Evolutionary conservation across 2,329 filamentous ascomycete species (phyloP).

Genomic region (Fusarium praegraminearum): DNA sequence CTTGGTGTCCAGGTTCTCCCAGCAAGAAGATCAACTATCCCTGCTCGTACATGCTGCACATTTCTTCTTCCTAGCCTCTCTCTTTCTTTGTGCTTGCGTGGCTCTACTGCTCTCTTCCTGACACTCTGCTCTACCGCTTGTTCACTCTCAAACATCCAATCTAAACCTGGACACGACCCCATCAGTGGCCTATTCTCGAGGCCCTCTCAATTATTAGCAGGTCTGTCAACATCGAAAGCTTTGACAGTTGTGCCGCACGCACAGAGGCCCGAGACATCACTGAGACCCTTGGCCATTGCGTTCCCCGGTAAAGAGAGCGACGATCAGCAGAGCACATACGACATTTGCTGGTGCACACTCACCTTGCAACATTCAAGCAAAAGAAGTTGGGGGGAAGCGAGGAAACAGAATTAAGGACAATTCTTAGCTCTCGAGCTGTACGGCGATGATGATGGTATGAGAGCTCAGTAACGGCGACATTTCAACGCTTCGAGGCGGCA

Average conservation of each 20-base stretch:
- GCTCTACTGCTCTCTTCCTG: background rate
- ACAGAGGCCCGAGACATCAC: conserved; percentile 34
- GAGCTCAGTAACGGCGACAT: conserved; percentile 25
- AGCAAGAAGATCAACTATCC: conserved; percentile 20
- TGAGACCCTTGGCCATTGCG: conserved; percentile 28
- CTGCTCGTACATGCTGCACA: conserved; percentile 18
- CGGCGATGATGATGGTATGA: conserved; percentile 35
- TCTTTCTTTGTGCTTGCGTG: conserved; percentile 12
- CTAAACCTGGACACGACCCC: conserved; percentile 29
- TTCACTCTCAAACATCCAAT: conserved; percentile 16
- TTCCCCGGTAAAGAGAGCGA: background rate
- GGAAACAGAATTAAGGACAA: background rate
- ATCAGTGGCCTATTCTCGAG: conserved; percentile 37
- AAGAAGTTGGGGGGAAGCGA: conserved; percentile 4
- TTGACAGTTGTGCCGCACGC: conserved; percentile 5
- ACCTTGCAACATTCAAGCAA: conserved; percentile 9
- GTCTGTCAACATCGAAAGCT: conserved; percentile 6
- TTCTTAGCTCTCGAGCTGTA: conserved; percentile 29
- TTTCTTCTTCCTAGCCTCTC: conserved; percentile 12
- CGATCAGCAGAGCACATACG: conserved; percentile 12
- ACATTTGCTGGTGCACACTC: conserved; percentile 4
- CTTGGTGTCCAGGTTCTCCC: conserved; percentile 2
- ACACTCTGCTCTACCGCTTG: conserved; percentile 1
- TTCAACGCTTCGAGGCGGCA: conserved; percentile 18
- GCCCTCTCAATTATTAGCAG: conserved; percentile 14